phyloP scores from a whole-genome alignment of 2,329 filamentous ascomycete species.

The Aspergillus luchuensis region DNA sequence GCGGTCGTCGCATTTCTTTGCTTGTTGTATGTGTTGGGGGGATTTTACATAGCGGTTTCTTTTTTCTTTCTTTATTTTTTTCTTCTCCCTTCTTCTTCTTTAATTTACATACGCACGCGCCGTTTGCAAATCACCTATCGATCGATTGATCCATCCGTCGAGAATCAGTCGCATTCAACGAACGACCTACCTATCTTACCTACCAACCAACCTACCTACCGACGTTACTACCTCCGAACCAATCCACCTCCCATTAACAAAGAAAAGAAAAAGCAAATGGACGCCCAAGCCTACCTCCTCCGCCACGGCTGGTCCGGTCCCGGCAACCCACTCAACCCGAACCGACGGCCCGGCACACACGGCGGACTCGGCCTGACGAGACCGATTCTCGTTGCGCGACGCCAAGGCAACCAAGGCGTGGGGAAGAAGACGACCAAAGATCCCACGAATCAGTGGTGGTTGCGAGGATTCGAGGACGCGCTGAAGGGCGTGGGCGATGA shows the following conservation, averaged over 20 bases:
- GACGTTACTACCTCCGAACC: neutral
- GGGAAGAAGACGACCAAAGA: slow-evolving; percentile 70
- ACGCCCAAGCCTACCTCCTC: slow-evolving; percentile 79
- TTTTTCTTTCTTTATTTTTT: neutral
- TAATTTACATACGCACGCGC: too few species aligned
- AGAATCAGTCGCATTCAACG: too few species aligned
- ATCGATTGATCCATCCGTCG: too few species aligned
- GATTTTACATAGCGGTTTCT: neutral
- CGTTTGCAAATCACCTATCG: neutral
- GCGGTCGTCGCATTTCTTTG: neutral
- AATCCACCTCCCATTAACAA: neutral
- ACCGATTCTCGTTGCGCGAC: slow-evolving; percentile 80
- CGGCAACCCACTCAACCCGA: slow-evolving; percentile 82
- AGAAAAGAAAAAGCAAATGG: slow-evolving; percentile 58
- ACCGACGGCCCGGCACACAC: slow-evolving; percentile 49
- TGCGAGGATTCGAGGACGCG: slow-evolving; percentile 89
- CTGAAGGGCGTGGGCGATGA: slow-evolving; percentile 72
- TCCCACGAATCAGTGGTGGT: slow-evolving; percentile 88
- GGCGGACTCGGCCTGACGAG: slow-evolving; percentile 76
- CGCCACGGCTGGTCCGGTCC: slow-evolving; percentile 88
- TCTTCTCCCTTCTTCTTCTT: neutral
- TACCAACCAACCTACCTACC: neutral
- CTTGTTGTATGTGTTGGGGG: neutral
- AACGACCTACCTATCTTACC: too few species aligned
- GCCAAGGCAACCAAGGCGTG: slow-evolving; percentile 78